Evolutionary conservation across 345 rosid species (phyloP).

Genomic region (Camelina hispida): DNA sequence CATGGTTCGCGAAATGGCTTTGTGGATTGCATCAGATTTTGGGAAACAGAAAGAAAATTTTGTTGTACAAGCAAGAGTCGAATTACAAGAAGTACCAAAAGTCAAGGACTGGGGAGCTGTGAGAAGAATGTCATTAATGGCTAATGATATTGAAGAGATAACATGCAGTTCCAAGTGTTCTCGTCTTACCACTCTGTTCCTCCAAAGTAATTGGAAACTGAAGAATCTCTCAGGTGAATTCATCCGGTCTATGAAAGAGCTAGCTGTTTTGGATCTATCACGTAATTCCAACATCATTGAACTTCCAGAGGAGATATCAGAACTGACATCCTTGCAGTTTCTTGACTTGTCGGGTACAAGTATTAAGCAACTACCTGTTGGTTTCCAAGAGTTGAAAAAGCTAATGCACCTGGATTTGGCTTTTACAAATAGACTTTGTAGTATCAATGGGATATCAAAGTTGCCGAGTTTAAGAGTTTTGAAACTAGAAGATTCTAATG

Average conservation of each 20-base stretch:
- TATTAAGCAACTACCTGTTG: slow-evolving; percentile 2
- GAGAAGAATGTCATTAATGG: slow-evolving; percentile 41
- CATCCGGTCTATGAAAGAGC: slow-evolving; percentile 39
- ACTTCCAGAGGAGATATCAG: slow-evolving; percentile 32
- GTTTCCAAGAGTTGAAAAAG: slow-evolving; percentile 13
- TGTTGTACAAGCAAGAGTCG: background rate
- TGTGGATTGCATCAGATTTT: background rate
- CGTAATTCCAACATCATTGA: background rate
- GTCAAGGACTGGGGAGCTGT: background rate
- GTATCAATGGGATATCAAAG: background rate
- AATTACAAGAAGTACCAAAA: slow-evolving; percentile 12
- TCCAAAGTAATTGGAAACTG: slow-evolving; percentile 22
- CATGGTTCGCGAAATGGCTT: background rate
- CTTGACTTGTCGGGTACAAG: slow-evolving; percentile 21
- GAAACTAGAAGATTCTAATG: background rate
- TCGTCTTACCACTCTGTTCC: slow-evolving; percentile 42
- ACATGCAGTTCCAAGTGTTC: slow-evolving; percentile 18
- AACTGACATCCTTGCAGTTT: slow-evolving; percentile 28
- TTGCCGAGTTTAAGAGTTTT: background rate
- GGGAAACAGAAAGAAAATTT: background rate
- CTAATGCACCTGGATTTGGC: slow-evolving; percentile 22
- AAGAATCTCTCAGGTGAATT: slow-evolving; percentile 26
- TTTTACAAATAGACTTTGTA: rapidly evolving
- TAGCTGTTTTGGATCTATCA: slow-evolving; percentile 48
- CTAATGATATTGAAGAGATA: slow-evolving; percentile 31